Evolutionary conservation across 2,329 filamentous ascomycete species (phyloP).

Genomic region (Nigrospora osmanthi): DNA sequence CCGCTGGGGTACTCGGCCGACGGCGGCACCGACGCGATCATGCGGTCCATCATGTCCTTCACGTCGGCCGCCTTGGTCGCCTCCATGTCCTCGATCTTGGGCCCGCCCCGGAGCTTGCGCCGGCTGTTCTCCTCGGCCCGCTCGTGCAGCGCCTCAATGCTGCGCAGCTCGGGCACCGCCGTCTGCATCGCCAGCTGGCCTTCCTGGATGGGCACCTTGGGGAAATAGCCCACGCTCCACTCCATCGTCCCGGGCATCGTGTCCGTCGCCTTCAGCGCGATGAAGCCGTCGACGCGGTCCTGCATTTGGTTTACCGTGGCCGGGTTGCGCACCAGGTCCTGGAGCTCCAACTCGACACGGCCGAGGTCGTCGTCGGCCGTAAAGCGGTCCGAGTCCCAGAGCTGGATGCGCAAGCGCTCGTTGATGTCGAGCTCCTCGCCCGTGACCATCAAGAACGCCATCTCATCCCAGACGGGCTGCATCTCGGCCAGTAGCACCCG

Average conservation of each 20-base stretch:
- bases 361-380: conserved; percentile 2
- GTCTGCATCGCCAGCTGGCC: background rate
- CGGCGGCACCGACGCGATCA: conserved; percentile 1
- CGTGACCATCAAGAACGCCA: background rate
- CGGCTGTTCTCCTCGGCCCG: background rate
- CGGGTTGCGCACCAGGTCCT: background rate
- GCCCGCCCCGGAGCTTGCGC: conserved; percentile 2
- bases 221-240: conserved; percentile 1
- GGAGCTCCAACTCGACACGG: conserved; percentile 1
- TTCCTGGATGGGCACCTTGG: conserved; percentile 1
- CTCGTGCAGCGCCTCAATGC: background rate
- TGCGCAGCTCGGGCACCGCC: background rate
- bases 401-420: conserved; percentile 1
- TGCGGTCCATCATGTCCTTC: conserved; percentile 1
- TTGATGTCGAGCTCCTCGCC: conserved; percentile 2
- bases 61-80: background rate
- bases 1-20: background rate
- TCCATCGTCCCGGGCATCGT: conserved; percentile 1
- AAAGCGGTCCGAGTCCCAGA: conserved; percentile 1
- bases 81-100: conserved; percentile 1
- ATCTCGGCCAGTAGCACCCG: background rate
- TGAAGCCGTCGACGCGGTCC: conserved; percentile 1
- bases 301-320: conserved; percentile 1
- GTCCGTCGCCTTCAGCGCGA: background rate
- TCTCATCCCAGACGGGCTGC: conserved; percentile 1